Percentiles rank a stretch among this genome's conserved stretches.
These are phyloP conservation scores for Sclerotinia glacialis DNA, from an alignment of 2,329 filamentous ascomycete species.

Conservation along the genomic window DNA sequence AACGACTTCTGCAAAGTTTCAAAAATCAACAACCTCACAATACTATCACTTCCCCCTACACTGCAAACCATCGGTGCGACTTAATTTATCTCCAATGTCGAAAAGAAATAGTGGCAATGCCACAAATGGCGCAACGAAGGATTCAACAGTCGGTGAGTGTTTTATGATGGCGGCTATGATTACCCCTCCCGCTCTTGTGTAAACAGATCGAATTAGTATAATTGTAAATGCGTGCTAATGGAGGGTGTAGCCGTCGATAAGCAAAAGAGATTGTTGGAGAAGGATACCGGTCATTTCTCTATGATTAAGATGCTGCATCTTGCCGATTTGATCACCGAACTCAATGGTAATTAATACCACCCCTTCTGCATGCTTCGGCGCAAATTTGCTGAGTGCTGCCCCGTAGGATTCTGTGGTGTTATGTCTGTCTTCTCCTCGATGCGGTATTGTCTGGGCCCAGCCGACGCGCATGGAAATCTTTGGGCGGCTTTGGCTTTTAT, in stretches of 20 bases:
- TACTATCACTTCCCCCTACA: not conserved
- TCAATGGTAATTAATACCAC: conserved; percentile 59
- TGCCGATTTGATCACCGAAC: conserved; percentile 78
- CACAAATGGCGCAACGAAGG: conserved; percentile 50
- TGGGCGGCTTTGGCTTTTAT: conserved; percentile 84
- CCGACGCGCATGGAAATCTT: conserved; percentile 63
- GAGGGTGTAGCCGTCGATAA: conserved; percentile 61
- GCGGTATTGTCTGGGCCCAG: conserved; percentile 80
- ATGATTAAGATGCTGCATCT: conserved; percentile 69
- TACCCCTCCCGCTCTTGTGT: conserved; percentile 9
- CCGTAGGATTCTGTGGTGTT: conserved; percentile 74
- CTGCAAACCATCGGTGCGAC: not conserved
- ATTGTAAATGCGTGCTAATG: conserved; percentile 24
- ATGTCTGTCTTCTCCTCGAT: conserved; percentile 96
- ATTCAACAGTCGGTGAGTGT: conserved; percentile 43
- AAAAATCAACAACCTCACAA: conserved; percentile 2
- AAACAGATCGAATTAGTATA: conserved; percentile 1
- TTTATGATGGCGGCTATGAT: conserved; percentile 4
- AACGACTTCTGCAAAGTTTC: conserved; percentile 5
- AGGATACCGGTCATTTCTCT: conserved; percentile 71
- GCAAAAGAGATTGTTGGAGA: conserved; percentile 69
- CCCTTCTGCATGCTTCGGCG: conserved; percentile 23
- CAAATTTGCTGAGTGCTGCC: conserved; percentile 1
- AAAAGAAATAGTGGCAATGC: conserved; percentile 54
- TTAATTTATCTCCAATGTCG: conserved; percentile 50